Evolutionary conservation across 306 rosid genomes (phyloP), one percentile per base, ranked within the genome.

Genomic region (Malus orientalis): DNA sequence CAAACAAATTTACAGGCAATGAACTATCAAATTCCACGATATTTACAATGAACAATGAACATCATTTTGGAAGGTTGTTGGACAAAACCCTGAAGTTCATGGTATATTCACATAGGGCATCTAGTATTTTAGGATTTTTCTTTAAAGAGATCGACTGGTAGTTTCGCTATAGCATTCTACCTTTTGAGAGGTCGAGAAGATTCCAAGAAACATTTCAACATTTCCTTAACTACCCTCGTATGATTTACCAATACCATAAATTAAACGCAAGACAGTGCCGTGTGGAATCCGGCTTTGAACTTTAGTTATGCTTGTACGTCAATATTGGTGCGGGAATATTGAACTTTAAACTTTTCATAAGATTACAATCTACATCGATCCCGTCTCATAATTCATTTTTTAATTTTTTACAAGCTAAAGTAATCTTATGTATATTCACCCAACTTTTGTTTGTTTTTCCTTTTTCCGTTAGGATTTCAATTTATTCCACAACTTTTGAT

Each of bases 201-300:
- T 36, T 36, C 0, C 0, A 6, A 36, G 0, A 6, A 2, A 1
- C 2, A 36, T 36, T 36, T 36, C 40, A 36, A 6, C 0, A 1
- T 36, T 36, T 3, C 2, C 2, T 6, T 36, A 2, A 1, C 2
- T 36, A 6, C 2, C 2, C 1, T 36, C 0, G 0, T 6, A 0
- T 36, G 9, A 36, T 1, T 33, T 7, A 33, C 1, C 6, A 33
- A 33, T 33, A 33, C 2, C 8, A 36, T 0, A 36, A 36, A 36
- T 36, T 36, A 6, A 36, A 36, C 0, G 2, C 2, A 36, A 1
- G 4, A 36, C 9, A 36, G 0, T 36, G 2, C 0, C 4, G 8
- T 36, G 8, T 36, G 8, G 0, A 36, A 36, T 36, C 6, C 9
- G 0, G 9, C 9, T 0, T 1, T 0, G 2, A 36, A 36, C 40